A percentile compares a stretch with the other conserved stretches of the same genome.
These are phyloP conservation scores for Aurantiochytrium sp. DNA, from an alignment of 108 stramenopile genomes.

Conservation along the genomic window DNA sequence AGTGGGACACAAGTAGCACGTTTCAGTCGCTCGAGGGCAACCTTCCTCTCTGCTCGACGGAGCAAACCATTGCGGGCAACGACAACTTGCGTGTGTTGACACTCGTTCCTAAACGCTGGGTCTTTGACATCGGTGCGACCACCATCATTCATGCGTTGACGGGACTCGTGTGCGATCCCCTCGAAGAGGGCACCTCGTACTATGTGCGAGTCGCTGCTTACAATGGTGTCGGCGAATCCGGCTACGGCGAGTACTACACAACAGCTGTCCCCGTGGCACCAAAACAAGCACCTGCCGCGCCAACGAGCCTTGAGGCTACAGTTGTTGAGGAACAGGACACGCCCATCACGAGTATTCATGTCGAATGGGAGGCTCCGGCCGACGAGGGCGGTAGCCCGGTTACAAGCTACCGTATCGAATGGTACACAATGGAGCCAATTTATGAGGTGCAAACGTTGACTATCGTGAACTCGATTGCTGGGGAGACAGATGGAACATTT, in stretches of 20 bases:
- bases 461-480: not conserved
- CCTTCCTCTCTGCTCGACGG: not conserved
- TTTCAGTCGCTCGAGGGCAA: not conserved
- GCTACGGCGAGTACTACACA: not conserved
- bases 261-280: conserved; percentile 25
- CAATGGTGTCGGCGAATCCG: not conserved
- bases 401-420: conserved; percentile 43
- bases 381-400: conserved; percentile 37
- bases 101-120: not conserved
- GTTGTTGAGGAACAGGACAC: not conserved
- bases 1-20: not conserved
- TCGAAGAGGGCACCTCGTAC: not conserved
- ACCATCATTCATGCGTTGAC: not conserved
- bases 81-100: not conserved
- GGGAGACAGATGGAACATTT: not conserved
- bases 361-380: conserved; percentile 31
- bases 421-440: conserved; percentile 29
- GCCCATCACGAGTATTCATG: not conserved
- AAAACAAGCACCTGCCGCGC: conserved; percentile 21
- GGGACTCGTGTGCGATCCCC: not conserved
- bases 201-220: not conserved
- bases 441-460: conserved; percentile 37
- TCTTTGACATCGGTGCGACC: not conserved
- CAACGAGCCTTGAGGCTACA: conserved; percentile 10
- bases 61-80: not conserved